Base-by-base conservation (phyloP, 2,329 filamentous ascomycete species). In the Emergomyces orientalis region DNA sequence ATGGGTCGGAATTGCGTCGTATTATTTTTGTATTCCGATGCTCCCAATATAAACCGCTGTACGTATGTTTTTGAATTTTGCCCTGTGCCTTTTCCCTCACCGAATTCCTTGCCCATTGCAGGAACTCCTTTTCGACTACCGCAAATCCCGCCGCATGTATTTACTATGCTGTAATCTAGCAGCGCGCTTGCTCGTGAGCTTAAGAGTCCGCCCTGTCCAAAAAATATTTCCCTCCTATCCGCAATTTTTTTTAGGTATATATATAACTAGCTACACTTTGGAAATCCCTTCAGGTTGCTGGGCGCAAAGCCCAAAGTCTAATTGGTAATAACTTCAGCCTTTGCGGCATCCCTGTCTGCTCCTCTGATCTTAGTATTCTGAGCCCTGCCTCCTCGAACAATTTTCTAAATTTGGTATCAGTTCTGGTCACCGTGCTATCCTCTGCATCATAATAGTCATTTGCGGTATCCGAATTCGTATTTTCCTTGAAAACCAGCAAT, bases 381-480 rank as follows among this genome's bases (percentile, higher is more conserved):
- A 95, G 72, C 0, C 86, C 87, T 0, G 89, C 89, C 59, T 85
- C 73, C 62, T 83, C 78, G 70, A 96, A 96, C 9, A 96, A 72
- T 6, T 72, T 69, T 64, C 82, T 81, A 68, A 92, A 94, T 68
- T 88, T 93, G 27, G 77, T 75, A 68, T 96, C 89, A 34, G 82
- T 85, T 69, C 91, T 82, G 2, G 90, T 96, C 1, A 96, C 88
- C 69, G 86, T 88, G 69, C 85, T 90, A 71, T 96, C 91, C 63
- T 81, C 72, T 7, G 86, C 83, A 71, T 96, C 91, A 72, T 87
- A 96, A 27, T 88, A 77, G 72, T 96, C 91, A 39, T 77, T 72
- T 0, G 79, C 79, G 0, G 76, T 76, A 68, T 82, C 66, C 1
- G 81, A 85, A 22, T 79, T 83, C 65, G 90, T 71, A 70, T 96